phyloP scores from a whole-genome alignment of 768 basidiomycete genomes.

The Boletus huronensis region DNA sequence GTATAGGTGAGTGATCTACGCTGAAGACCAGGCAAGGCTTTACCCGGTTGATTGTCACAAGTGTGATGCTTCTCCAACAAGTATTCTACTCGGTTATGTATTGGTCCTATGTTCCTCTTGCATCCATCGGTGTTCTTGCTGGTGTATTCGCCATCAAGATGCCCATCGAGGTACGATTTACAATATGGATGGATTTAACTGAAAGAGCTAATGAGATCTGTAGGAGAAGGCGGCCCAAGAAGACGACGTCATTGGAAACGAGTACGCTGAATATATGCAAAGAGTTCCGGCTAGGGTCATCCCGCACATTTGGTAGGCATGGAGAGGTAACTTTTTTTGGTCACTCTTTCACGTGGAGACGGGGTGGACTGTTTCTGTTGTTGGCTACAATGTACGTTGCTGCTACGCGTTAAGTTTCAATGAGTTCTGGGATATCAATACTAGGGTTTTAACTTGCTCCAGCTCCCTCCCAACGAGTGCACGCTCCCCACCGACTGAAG shows the following conservation, averaged over 20 bases:
- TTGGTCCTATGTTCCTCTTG: conserved; percentile 37
- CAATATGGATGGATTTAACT: background rate
- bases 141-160: conserved; percentile 33
- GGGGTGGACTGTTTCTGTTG: background rate
- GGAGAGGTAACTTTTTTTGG: background rate
- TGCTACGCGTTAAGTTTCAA: conserved; percentile 17
- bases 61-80: conserved; percentile 27
- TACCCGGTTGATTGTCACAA: conserved; percentile 2
- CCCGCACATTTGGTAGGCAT: conserved; percentile 29
- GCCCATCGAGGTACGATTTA: conserved; percentile 29
- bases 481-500: conserved; percentile 43
- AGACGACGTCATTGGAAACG: conserved; percentile 20
- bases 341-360: background rate
- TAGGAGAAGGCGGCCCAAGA: conserved; percentile 31
- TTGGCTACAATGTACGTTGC: conserved; percentile 6
- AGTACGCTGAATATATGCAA: conserved; percentile 32
- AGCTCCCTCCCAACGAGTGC: conserved; percentile 40
- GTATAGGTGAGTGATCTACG: conserved; percentile 28
- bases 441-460: conserved; percentile 40
- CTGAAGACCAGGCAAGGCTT: background rate
- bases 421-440: conserved; percentile 33
- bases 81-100: conserved; percentile 24
- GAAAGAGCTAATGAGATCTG: background rate
- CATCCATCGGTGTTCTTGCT: conserved; percentile 20
- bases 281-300: conserved; percentile 29